Percentiles rank a stretch among this genome's conserved stretches.
phyloP scores from a whole-genome alignment of 1,284 basidiomycete species.

The Puccinia triticina region DNA sequence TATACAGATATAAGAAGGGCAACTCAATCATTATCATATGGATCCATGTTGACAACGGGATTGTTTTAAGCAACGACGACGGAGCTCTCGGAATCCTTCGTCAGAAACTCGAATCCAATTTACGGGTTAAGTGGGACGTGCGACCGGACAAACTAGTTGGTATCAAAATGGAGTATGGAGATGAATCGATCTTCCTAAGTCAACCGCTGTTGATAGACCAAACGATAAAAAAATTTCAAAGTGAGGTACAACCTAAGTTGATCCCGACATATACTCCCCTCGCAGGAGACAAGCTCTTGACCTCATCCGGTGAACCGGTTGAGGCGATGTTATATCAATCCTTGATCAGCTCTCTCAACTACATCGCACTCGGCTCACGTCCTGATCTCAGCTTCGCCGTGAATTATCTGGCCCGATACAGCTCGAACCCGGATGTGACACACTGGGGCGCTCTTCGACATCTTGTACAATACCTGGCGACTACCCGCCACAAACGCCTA shows the following conservation, averaged over 20 bases:
- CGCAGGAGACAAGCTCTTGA: not conserved
- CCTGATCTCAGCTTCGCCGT: too few species aligned
- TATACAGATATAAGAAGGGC: too few species aligned
- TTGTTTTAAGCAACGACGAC: not conserved
- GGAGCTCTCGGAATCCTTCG: not conserved
- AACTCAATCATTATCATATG: slow-evolving; percentile 17
- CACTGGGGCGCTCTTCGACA: too few species aligned
- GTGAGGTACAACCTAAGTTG: too few species aligned
- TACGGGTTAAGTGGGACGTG: not conserved
- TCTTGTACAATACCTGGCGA: not conserved
- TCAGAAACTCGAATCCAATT: not conserved
- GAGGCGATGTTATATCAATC: not conserved
- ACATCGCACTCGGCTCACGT: too few species aligned
- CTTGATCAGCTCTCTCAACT: slow-evolving; percentile 24
- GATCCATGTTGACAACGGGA: slow-evolving; percentile 12
- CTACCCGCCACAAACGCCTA: not conserved
- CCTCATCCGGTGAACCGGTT: not conserved
- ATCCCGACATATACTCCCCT: slow-evolving; percentile 2
- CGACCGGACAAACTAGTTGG: not conserved
- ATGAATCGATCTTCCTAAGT: not conserved
- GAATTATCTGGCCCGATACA: too few species aligned
- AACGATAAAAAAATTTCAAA: too few species aligned
- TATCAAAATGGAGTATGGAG: too few species aligned
- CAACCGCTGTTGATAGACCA: not conserved
- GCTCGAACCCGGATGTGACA: too few species aligned